Evolutionary conservation across 2,329 filamentous ascomycete species (phyloP).

Genomic region (Leptographium procerum): DNA sequence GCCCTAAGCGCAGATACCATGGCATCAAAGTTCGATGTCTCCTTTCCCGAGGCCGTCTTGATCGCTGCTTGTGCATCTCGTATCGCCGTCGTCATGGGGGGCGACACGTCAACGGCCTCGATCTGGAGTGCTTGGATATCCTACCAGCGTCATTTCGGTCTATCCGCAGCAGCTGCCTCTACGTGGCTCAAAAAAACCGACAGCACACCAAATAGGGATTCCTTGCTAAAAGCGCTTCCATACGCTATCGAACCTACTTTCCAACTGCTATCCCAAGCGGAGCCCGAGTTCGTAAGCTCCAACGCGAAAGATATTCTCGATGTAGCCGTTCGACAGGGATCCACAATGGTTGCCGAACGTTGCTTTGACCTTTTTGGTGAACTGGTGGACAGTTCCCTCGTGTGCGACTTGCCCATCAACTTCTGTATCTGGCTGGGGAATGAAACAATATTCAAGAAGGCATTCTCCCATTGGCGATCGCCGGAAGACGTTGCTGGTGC

Average conservation of each 20-base stretch:
- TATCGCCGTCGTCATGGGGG: neutral
- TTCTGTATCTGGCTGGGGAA: neutral
- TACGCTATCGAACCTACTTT: neutral
- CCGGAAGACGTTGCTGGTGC: neutral
- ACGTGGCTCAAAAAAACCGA: neutral
- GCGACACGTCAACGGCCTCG: neutral
- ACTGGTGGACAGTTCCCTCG: neutral
- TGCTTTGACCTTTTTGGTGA: neutral
- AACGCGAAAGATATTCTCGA: neutral
- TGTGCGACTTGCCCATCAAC: neutral
- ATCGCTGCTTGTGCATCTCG: neutral
- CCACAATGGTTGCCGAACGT: neutral
- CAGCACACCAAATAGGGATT: neutral
- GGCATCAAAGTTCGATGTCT: neutral
- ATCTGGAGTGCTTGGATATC: neutral
- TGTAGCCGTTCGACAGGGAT: neutral
- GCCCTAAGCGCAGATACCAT: neutral
- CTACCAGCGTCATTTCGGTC: neutral
- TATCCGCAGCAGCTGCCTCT: neutral
- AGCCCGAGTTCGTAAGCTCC: neutral
- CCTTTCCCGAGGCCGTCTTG: neutral
- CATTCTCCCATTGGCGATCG: neutral
- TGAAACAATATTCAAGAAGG: neutral
- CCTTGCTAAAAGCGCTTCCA: neutral
- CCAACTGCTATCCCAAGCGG: neutral